A percentile compares a stretch with the other conserved stretches of the same genome.
These are phyloP conservation scores for Syncephalastrum monosporum DNA, from an alignment of 371 early-diverging fungal species.

Conservation along the genomic window DNA sequence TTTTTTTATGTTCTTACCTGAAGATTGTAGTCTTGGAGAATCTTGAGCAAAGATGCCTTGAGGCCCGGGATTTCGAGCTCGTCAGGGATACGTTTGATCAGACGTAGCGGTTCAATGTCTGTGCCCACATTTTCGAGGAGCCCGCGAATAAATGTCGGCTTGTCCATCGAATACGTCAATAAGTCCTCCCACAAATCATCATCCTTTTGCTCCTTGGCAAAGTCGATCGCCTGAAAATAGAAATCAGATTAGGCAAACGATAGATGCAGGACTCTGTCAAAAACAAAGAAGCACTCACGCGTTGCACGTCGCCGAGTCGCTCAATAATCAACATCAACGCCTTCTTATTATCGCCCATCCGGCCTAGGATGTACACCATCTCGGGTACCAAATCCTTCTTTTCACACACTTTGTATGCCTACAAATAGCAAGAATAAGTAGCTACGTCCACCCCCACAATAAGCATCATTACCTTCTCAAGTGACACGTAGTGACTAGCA, in stretches of 20 bases:
- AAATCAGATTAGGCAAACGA: not conserved
- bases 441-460: not conserved
- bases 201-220: conserved; percentile 96
- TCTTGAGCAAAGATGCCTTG: conserved; percentile 75
- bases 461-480: conserved; percentile 56
- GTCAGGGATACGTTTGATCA: conserved; percentile 81
- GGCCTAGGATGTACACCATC: conserved; percentile 92
- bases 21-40: conserved; percentile 87
- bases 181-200: conserved; percentile 94
- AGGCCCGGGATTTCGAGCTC: conserved; percentile 80
- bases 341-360: conserved; percentile 94
- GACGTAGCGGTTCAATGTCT: conserved; percentile 77
- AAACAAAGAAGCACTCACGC: conserved; percentile 42
- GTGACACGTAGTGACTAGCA: conserved; percentile 71
- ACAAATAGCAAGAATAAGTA: conserved; percentile 7
- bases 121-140: conserved; percentile 88
- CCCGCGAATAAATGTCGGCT: conserved; percentile 87
- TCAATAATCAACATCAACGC: conserved; percentile 92
- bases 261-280: not conserved
- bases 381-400: conserved; percentile 86
- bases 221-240: conserved; percentile 83
- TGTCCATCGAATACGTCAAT: conserved; percentile 82
- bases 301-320: conserved; percentile 83
- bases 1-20: conserved; percentile 70
- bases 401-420: conserved; percentile 86